Conservation (phyloP, 2,329 filamentous ascomycete species). For the Chaetomiaceae sp. region DNA sequence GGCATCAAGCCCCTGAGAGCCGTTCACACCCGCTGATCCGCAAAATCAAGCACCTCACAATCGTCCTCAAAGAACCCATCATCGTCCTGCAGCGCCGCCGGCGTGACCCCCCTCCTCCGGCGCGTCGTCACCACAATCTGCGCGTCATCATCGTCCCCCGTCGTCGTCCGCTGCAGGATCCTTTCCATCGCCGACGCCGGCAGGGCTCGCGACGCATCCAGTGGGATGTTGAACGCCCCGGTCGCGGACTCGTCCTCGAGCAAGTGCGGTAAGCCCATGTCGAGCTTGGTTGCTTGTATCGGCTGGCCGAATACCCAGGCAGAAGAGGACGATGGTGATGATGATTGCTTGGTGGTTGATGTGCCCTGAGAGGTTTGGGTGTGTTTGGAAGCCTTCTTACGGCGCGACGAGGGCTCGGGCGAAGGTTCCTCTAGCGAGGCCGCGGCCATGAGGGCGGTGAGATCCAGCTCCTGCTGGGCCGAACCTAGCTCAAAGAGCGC, state of each 20-base stretch:
- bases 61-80: slow-evolving; percentile 89
- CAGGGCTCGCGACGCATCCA: slow-evolving; percentile 55
- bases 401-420: slow-evolving; percentile 23
- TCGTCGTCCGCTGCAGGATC: slow-evolving; percentile 51
- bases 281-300: slow-evolving; percentile 48
- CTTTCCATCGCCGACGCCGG: slow-evolving; percentile 62
- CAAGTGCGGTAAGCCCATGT: slow-evolving; percentile 44
- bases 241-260: slow-evolving; percentile 52
- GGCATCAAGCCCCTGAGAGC: too few relatives aligned
- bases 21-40: slow-evolving; percentile 58
- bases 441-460: slow-evolving; percentile 40
- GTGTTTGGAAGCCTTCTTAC: slow-evolving; percentile 25
- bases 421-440: slow-evolving; percentile 38
- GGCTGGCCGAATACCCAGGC: slow-evolving; percentile 59
- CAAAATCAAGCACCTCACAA: slow-evolving; percentile 87
- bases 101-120: slow-evolving; percentile 56
- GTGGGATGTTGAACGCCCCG: slow-evolving; percentile 38
- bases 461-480: slow-evolving; percentile 18
- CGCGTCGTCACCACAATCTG: slow-evolving; percentile 81
- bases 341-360: slow-evolving; percentile 9
- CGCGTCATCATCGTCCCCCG: slow-evolving; percentile 60
- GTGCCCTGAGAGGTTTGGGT: slow-evolving; percentile 3
- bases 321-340: too few relatives aligned
- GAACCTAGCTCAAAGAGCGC: slow-evolving; percentile 63
- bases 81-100: slow-evolving; percentile 53